Evolutionary conservation across 2,329 filamentous ascomycete genomes (phyloP), one percentile per base, ranked within the genome.

Genomic region (Colletotrichum lentis): DNA sequence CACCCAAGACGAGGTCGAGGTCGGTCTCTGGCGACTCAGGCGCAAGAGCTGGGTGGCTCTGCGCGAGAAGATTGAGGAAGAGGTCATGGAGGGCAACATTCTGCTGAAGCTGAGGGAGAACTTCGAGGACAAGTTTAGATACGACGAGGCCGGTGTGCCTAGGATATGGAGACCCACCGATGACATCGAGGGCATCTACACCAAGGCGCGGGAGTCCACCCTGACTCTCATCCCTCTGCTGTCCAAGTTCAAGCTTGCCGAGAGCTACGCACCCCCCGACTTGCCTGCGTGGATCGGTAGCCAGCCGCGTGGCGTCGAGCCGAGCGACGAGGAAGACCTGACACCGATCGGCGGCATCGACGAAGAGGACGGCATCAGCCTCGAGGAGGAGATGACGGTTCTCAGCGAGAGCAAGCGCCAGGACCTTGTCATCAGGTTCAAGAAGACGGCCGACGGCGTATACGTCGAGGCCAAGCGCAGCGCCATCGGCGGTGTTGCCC

Each of bases 121-220:
- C 82, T 99, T 99, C 73, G 96, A 99, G 80, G 96, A 99, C 82
- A 97, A 97, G 80, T 99, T 99, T 86, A 91, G 96, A 71, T 99
- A 99, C 75, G 96, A 99, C 74, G 94, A 97, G 68, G 89, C 90
- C 7, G 96, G 96, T 31, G 96, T 99, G 5, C 96, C 96, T 5
- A 88, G 96, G 68, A 97, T 99, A 79, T 99, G 96, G 96, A 90
- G 94, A 27, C 96, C 96, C 1, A 94, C 91, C 1, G 96, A 99
- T 77, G 96, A 99, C 76, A 99, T 99, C 69, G 96, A 99, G 81
- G 94, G 95, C 53, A 84, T 96, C 49, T 99, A 98, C 80, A 97
- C 94, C 43, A 91, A 90, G 71, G 95, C 96, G 3, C 89, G 95
- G 71, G 95, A 98, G 80, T 96, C 93, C 5, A 99, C 96, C 0